Evolutionary conservation across 495 filamentous ascomycete species (phyloP), one percentile per base, ranked within the genome.

Genomic region (Hypoxylon fragiforme): DNA sequence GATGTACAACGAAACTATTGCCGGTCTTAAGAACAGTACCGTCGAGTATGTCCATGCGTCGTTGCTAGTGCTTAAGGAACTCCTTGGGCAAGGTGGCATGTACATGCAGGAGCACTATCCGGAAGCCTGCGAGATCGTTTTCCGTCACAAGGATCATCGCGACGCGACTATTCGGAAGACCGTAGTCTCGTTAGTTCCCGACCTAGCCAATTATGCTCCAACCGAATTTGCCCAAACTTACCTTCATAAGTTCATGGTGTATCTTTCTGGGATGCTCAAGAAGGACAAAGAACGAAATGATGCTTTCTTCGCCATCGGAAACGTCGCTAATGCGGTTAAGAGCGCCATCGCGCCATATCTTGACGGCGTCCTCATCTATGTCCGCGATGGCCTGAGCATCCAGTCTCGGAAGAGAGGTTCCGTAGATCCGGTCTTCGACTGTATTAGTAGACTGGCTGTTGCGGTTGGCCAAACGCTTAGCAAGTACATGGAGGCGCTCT

Each of bases 381-480:
- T 99, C 37, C 82, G 91, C 20, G 92, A 97, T 52, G 94, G 90
- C 8, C 80, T 98, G 30, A 89, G 85, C 36, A 73, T 91, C 47
- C 94, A 95, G 76, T 75, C 72, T 51, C 73, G 87, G 38, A 85
- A 90, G 50, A 90, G 87, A 60, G 87, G 77, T 60, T 83, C 81
- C 14, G 79, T 89, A 30, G 86, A 96, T n/a, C 95, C 95, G 0
- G 95, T 97, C 63, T 99, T 99, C 63, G 87, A 94, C 63, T 99
- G 94, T 70, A 92, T 99, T 65, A 97, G 94, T 69, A 91, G 95
- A 81, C 79, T 99, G 28, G 91, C 94, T 3, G 84, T 91, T 32
- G 94, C 94, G 7, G 92, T 97, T 21, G 94, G 94, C 16, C 95
- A 97, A 74, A 88, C 92, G 1, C 81, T 99, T 54, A 96, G 88